Percentiles rank a stretch among this genome's conserved stretches.
phyloP scores from a whole-genome alignment of 768 basidiomycete genomes.

The Suillus luteus region DNA sequence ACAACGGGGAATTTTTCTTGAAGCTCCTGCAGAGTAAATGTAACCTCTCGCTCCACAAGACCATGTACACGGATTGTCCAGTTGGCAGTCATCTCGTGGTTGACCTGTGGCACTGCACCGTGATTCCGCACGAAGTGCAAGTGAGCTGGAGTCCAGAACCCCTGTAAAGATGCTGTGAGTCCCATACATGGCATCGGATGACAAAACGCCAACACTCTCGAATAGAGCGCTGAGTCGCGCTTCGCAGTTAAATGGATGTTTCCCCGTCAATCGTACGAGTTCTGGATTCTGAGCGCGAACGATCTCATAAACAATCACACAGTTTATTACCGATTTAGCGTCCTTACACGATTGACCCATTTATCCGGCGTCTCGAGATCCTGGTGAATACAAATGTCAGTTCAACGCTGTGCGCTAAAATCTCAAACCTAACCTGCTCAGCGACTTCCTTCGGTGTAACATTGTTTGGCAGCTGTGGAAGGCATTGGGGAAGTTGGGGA shows the following conservation, averaged over 20 bases:
- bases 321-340: background rate
- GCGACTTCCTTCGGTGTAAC: constrained; percentile 24
- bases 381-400: constrained; percentile 15
- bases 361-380: constrained; percentile 41
- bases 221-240: constrained; percentile 48
- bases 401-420: background rate
- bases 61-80: constrained; percentile 50
- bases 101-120: constrained; percentile 55
- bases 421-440: constrained; percentile 21
- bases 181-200: too few relatives aligned
- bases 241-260: constrained; percentile 66
- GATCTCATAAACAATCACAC: background rate
- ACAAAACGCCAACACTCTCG: constrained; percentile 29
- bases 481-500: constrained; percentile 18
- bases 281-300: constrained; percentile 29
- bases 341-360: constrained; percentile 39
- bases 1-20: constrained; percentile 48
- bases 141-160: constrained; percentile 56
- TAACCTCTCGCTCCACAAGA: constrained; percentile 38
- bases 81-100: constrained; percentile 34
- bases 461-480: constrained; percentile 29
- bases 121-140: constrained; percentile 66
- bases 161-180: constrained; percentile 26
- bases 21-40: constrained; percentile 48
- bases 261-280: constrained; percentile 55